Evolutionary conservation across 2,329 filamentous ascomycete species (phyloP), one percentile per base, ranked within the genome.

Genomic region (Pseudogymnoascus sp.): DNA sequence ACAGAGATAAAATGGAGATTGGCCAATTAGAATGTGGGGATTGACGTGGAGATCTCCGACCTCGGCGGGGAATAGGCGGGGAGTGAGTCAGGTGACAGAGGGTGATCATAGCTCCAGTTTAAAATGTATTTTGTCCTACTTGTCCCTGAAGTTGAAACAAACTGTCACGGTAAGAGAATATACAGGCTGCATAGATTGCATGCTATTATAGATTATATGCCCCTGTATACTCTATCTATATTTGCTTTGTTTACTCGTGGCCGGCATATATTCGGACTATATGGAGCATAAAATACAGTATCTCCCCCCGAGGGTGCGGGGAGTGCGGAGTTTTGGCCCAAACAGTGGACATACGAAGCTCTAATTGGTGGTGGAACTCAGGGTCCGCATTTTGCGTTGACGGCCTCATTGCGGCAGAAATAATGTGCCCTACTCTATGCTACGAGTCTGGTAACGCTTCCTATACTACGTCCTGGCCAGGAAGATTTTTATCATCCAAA

Each of bases 321-420:
- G 45, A 52, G 45, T 52, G 45, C 45, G 26, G 45, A 52, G 45
- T 52, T 52, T 30, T 52, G 45, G 26, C 26, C 41, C 41, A 52
- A 30, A 28, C 8, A 13, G n/a, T 18, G 5, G 26, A 19, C 26
- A 30, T 30, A 13, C 45, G 26, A 30, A 12, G 45, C 26, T 52
- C 19, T 52, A 52, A 52, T 52, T 52, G 45, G 45, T 52, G 45
- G 45, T 30, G 45, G 26, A 52, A 52, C 45, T 52, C 45, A 30
- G 45, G 45, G 45, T 52, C 45, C 45, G 45, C 45, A 52, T 52
- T 52, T 52, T 15, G 15, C 23, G 8, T 52, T 30, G 45, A 9
- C 45, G 45, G 3, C 15, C 41, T 48, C 23, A 30, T 30, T 30
- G 26, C 9, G 45, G 45, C 9, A 52, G 26, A 52, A 52, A 18